Conservation (phyloP, 2,329 filamentous ascomycete genomes). For the Elsinoe necatrix region DNA sequence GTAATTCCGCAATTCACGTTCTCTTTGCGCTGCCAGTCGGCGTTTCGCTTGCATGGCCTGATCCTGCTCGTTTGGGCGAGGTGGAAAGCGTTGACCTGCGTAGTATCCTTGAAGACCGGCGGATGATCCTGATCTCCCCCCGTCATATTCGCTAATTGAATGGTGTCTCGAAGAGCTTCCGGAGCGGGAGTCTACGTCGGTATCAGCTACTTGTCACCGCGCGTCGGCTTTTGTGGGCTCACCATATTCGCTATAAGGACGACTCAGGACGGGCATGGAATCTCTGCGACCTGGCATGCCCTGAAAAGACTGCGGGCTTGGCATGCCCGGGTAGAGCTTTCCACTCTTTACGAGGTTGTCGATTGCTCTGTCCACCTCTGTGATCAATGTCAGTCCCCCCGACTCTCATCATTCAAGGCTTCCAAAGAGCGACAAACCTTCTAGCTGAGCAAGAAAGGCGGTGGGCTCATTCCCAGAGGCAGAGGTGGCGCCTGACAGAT, state of each 20-base stretch:
- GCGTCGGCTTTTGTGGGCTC: slow-evolving; percentile 29
- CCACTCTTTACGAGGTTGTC: slow-evolving; percentile 96
- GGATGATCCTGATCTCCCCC: slow-evolving; percentile 61
- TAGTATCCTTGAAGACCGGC: slow-evolving; percentile 90
- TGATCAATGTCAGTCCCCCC: neutral
- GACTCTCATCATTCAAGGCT: neutral
- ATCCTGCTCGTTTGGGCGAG: slow-evolving; percentile 83
- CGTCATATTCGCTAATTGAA: slow-evolving; percentile 76
- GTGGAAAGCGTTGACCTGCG: slow-evolving; percentile 83
- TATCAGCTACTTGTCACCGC: neutral
- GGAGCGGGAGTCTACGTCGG: slow-evolving; percentile 54
- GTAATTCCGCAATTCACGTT: slow-evolving; percentile 98
- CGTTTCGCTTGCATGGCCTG: slow-evolving; percentile 99
- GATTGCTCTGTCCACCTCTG: slow-evolving; percentile 91
- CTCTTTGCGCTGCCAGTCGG: slow-evolving; percentile 96
- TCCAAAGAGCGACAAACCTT: slow-evolving; percentile 57
- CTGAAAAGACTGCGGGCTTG: slow-evolving; percentile 28
- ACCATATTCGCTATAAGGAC: slow-evolving; percentile 53
- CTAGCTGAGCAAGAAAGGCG: slow-evolving; percentile 80
- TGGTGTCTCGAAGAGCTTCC: slow-evolving; percentile 65
- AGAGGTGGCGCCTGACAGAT: slow-evolving; percentile 59
- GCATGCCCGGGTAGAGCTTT: slow-evolving; percentile 60
- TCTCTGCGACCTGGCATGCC: slow-evolving; percentile 65
- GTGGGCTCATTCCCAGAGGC: slow-evolving; percentile 60
- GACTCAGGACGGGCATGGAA: slow-evolving; percentile 58